Conservation (phyloP, 345 rosid species). For the Erodium maritimum region DNA sequence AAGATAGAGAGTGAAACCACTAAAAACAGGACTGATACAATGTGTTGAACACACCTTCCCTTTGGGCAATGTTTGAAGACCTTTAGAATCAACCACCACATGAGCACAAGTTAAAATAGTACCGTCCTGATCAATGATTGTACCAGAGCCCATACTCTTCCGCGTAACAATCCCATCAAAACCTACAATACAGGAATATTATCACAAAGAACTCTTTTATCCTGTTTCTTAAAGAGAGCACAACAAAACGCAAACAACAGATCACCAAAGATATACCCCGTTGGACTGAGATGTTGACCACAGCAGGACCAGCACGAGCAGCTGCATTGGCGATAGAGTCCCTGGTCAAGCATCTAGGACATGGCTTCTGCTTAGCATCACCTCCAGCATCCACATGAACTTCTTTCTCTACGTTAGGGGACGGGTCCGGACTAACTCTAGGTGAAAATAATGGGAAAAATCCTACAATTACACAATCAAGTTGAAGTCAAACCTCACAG, state of each 20-base stretch:
- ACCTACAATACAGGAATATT: slow-evolving; percentile 20
- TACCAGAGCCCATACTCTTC: slow-evolving; percentile 66
- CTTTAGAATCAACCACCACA: slow-evolving; percentile 57
- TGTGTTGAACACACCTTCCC: slow-evolving; percentile 40
- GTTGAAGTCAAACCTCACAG: neutral
- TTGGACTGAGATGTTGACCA: slow-evolving; percentile 72
- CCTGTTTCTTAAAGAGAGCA: neutral
- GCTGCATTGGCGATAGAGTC: slow-evolving; percentile 81
- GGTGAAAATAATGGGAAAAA: slow-evolving; percentile 21
- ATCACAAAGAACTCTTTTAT: slow-evolving; percentile 2
- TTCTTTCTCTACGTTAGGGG: slow-evolving; percentile 17
- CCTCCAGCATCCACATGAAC: slow-evolving; percentile 24
- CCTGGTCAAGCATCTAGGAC: slow-evolving; percentile 50
- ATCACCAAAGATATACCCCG: slow-evolving; percentile 29
- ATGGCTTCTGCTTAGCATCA: slow-evolving; percentile 25
- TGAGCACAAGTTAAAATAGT: slow-evolving; percentile 93
- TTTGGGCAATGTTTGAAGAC: slow-evolving; percentile 30
- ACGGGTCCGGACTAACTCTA: slow-evolving; percentile 31
- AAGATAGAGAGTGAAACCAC: no score
- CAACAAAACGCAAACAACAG: neutral
- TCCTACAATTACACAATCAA: slow-evolving; percentile 22
- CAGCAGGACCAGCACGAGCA: slow-evolving; percentile 70
- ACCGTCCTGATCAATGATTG: slow-evolving; percentile 72
- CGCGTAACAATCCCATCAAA: slow-evolving; percentile 41
- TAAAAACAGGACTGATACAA: no score